Percentiles rank a stretch among this genome's conserved stretches.
Evolutionary conservation across 2,329 filamentous ascomycete species (phyloP).

Genomic region (Colletotrichum aenigma): DNA sequence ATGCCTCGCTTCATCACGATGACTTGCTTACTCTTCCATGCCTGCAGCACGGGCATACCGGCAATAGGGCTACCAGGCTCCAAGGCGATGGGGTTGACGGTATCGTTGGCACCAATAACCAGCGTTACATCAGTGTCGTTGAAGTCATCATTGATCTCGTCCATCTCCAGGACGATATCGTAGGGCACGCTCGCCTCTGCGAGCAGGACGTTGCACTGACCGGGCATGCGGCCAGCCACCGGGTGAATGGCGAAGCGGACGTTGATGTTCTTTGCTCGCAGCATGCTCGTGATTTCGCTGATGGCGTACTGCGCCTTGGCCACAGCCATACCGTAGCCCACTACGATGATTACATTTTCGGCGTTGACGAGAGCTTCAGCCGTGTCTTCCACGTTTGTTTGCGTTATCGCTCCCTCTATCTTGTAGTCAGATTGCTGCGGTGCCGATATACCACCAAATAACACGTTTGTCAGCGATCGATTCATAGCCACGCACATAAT

Average conservation of each 20-base stretch:
- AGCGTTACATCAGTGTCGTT: constrained; percentile 83
- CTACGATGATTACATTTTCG: constrained; percentile 86
- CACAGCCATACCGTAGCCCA: constrained; percentile 94
- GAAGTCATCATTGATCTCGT: constrained; percentile 95
- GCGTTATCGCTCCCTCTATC: constrained; percentile 79
- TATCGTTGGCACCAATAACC: constrained; percentile 92
- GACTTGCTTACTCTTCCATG: constrained; percentile 93
- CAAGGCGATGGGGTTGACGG: constrained; percentile 87
- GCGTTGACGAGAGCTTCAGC: constrained; percentile 77
- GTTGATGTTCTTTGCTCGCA: constrained; percentile 77
- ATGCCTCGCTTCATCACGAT: constrained; percentile 93
- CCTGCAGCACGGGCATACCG: constrained; percentile 90
- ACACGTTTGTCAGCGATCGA: constrained; percentile 82
- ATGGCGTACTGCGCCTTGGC: constrained; percentile 93
- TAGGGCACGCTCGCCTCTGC: constrained; percentile 89
- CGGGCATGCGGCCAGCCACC: constrained; percentile 90
- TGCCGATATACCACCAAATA: constrained; percentile 81
- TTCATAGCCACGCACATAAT: constrained; percentile 93
- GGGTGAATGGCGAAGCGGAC: constrained; percentile 92
- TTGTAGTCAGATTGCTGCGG: constrained; percentile 67
- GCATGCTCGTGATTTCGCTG: constrained; percentile 75
- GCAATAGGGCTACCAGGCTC: constrained; percentile 85
- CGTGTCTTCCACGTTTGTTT: constrained; percentile 80
- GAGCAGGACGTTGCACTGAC: constrained; percentile 89
- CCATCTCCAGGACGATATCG: constrained; percentile 93